Base-by-base conservation (phyloP, 31 red algal genomes). In the Bonnemaisonia californica region DNA sequence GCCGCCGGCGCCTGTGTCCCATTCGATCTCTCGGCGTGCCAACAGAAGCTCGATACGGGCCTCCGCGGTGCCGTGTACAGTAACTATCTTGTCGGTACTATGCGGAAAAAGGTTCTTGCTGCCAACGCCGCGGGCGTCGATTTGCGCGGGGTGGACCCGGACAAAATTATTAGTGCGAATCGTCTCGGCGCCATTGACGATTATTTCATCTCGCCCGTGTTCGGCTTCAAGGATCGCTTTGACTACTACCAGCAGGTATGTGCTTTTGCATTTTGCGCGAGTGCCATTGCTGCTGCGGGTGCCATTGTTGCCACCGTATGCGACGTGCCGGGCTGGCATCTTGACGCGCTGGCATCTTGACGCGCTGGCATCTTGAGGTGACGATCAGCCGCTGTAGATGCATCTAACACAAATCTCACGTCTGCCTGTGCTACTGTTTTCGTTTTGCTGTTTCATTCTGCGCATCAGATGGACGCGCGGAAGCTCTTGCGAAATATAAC, bases 151-250 rank as follows among this genome's bases (percentile, higher is more conserved):
- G 74, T 87, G 48, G 85, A 98, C 55, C 55, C 83, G 2, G 54
- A 84, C 3, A 37, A 63, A 32, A 71, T 98, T 0, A 31, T 22
- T 24, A 1, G 36, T 8, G 91, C 91, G 21, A 60, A 81, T 66
- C 91, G 92, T 1, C 80, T 98, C 18, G 96, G 88, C 19, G 60
- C 68, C 21, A 85, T 98, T 16, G 96, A 98, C 60, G 92, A 95
- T 13, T 80, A 83, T 1, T 92, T 89, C 61, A 95, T 98, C 59
- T 73, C 95, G 40, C 88, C 90, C 21, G 77, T 92, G 30, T 98
- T 88, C 62, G 96, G 96, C 21, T 98, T 98, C 76, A 62, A 71
- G 48, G 86, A 87, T 63, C 69, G 77, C 29, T 77, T 71, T 33
- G 92, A 95, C 41, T 98, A 98, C 72, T 98, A 98, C 48, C 67